Evolutionary conservation across 1,284 basidiomycete genomes (phyloP).

Genomic region (Ganoderma lucidum): DNA sequence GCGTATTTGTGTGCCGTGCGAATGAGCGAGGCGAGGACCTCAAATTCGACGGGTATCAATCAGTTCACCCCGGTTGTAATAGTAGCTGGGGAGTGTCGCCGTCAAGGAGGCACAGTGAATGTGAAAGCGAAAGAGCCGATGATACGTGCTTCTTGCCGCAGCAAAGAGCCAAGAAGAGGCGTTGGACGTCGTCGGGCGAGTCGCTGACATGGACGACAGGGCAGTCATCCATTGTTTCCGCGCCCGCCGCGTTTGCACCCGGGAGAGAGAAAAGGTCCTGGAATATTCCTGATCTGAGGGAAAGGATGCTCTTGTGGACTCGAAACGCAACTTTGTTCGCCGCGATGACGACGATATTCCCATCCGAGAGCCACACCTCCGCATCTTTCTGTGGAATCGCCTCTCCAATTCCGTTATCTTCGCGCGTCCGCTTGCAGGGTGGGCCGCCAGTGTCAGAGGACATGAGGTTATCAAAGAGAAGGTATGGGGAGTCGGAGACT

Average conservation of each 20-base stretch:
- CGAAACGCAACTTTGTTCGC: neutral
- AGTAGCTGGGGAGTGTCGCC: conserved; percentile 9
- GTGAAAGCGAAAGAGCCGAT: neutral
- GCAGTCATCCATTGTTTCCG: neutral
- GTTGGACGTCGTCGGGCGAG: neutral
- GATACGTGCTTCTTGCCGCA: conserved; percentile 1
- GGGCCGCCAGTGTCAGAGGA: neutral
- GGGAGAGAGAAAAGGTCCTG: neutral
- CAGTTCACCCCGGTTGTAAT: conserved; percentile 11
- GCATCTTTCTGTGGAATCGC: conserved; percentile 11
- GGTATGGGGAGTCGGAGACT: too few relatives aligned
- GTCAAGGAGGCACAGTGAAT: neutral
- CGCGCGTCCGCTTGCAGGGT: neutral
- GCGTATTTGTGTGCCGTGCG: conserved; percentile 30
- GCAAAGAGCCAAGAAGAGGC: neutral
- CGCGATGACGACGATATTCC: conserved; percentile 30
- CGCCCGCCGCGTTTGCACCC: neutral
- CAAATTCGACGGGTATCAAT: conserved; percentile 7
- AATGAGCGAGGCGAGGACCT: conserved; percentile 17
- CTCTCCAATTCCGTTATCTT: neutral
- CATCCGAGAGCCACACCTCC: conserved; percentile 25
- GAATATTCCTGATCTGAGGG: neutral
- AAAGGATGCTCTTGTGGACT: neutral
- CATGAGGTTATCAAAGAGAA: neutral
- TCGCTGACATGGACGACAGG: conserved; percentile 3